phyloP scores from a whole-genome alignment of 306 rosid species.

The Psophocarpus tetragonolobus region DNA sequence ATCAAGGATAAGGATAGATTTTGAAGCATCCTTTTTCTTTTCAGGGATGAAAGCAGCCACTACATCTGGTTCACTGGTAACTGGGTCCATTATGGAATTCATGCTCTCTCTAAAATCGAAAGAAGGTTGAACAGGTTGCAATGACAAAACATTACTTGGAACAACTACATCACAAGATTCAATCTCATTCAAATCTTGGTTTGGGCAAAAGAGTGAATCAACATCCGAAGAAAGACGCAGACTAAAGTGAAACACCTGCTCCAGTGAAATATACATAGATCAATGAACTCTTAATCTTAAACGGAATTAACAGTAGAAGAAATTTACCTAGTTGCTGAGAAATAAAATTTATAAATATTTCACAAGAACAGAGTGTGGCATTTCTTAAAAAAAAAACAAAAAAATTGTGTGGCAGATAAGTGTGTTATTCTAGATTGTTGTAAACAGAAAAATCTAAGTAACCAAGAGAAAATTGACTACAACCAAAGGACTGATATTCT shows the following conservation, averaged over 20 bases:
- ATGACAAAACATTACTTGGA: constrained; percentile 35
- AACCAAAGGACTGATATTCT: constrained; percentile 17
- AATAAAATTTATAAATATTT: constrained; percentile 11
- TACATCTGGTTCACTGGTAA: constrained; percentile 38
- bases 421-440: neutral
- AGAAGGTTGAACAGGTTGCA: constrained; percentile 43
- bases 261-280: constrained; percentile 26
- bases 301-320: neutral
- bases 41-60: constrained; percentile 37
- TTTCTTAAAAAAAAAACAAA: no score
- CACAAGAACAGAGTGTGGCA: neutral
- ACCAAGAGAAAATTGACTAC: constrained; percentile 27
- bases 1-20: constrained; percentile 36
- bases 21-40: constrained; percentile 36
- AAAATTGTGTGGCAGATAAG: neutral
- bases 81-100: constrained; percentile 17
- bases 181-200: constrained; percentile 49
- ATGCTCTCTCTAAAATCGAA: constrained; percentile 39
- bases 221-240: constrained; percentile 69
- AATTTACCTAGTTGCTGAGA: neutral
- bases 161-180: constrained; percentile 43
- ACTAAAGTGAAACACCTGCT: constrained; percentile 65
- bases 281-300: constrained; percentile 7
- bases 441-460: neutral
- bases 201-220: constrained; percentile 43